Conservation (phyloP, 176 grass and related monocot species). For the Zizania latifolia region DNA sequence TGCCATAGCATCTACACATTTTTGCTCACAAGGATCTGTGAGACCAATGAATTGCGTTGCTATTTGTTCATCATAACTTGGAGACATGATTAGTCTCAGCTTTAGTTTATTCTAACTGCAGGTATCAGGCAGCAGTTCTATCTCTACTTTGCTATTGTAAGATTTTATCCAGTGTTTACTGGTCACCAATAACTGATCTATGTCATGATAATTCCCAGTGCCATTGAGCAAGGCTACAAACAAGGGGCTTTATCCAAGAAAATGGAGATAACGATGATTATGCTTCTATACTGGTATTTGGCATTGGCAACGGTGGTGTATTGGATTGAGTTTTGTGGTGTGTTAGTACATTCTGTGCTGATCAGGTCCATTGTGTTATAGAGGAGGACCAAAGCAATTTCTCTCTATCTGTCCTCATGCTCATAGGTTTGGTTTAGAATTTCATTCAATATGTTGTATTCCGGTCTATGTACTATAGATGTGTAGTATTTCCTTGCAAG, state of each 20-base stretch:
- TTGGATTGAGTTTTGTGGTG: background rate
- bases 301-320: background rate
- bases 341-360: background rate
- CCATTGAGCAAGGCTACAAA: background rate
- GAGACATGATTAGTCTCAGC: background rate
- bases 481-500: background rate
- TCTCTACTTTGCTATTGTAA: background rate
- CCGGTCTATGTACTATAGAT: background rate
- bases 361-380: background rate
- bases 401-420: background rate
- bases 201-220: background rate
- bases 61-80: background rate
- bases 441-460: background rate
- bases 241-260: background rate
- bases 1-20: background rate
- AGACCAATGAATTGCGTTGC: background rate
- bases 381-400: background rate
- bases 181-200: background rate
- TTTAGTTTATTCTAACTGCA: background rate
- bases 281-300: background rate
- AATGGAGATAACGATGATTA: background rate
- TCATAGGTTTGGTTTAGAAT: background rate
- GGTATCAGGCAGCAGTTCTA: background rate
- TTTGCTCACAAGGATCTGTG: background rate
- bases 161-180: background rate